Conservation (phyloP, 352 stramenopile genomes). For the Phytopythium sindhum region DNA sequence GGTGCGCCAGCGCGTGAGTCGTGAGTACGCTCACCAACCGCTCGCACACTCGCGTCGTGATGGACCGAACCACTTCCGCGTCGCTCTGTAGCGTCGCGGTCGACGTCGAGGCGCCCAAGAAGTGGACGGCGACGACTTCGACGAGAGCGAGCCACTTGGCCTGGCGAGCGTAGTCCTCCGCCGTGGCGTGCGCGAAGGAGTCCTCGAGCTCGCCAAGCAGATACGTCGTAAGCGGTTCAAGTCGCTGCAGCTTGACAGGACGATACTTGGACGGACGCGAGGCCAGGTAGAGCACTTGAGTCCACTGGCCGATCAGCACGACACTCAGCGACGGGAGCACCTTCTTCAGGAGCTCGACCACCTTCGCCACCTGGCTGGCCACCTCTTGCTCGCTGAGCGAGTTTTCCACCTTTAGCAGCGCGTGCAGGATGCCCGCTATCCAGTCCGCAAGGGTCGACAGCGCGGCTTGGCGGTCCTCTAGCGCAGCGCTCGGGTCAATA, state of each 20-base stretch:
- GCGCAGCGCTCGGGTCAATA: slow-evolving; percentile 32
- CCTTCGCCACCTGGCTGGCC: slow-evolving; percentile 10
- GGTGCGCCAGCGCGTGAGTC: slow-evolving; percentile 48
- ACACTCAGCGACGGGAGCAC: slow-evolving; percentile 33
- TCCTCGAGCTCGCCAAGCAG: slow-evolving; percentile 50
- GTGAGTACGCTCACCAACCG: slow-evolving; percentile 10
- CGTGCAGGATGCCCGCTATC: slow-evolving; percentile 39
- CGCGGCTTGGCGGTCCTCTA: slow-evolving; percentile 62
- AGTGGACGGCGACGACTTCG: slow-evolving; percentile 46
- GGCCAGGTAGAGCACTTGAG: background rate
- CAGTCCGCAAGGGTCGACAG: slow-evolving; percentile 58
- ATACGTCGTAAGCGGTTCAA: slow-evolving; percentile 19
- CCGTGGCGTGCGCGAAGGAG: slow-evolving; percentile 50
- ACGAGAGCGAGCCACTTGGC: slow-evolving; percentile 68
- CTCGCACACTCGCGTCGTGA: slow-evolving; percentile 14
- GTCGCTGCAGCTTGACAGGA: background rate
- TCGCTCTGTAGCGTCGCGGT: slow-evolving; percentile 10
- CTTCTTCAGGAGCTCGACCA: slow-evolving; percentile 36
- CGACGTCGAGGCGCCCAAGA: slow-evolving; percentile 17
- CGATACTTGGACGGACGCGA: background rate
- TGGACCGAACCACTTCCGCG: slow-evolving; percentile 4
- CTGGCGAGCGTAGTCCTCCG: slow-evolving; percentile 68
- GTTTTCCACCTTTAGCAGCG: slow-evolving; percentile 27
- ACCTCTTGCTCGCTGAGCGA: slow-evolving; percentile 14
- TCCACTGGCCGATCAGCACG: background rate